A percentile compares a stretch with the other conserved stretches of the same genome.
These are phyloP conservation scores for Epicoccum nigrum DNA, from an alignment of 2,329 filamentous ascomycete genomes.

Conservation along the genomic window DNA sequence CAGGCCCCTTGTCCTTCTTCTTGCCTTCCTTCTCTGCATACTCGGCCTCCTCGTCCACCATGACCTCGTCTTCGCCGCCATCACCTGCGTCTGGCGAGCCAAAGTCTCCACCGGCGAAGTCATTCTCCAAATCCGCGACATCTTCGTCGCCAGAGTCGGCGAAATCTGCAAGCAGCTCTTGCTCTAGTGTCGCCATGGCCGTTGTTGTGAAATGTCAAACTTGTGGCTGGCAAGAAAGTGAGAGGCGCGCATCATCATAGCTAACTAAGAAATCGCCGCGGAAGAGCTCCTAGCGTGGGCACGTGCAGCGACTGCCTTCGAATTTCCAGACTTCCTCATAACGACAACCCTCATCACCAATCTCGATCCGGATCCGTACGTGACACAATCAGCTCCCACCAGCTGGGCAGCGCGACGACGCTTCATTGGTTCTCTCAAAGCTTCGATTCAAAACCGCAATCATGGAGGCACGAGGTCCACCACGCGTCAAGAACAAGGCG, in stretches of 20 bases:
- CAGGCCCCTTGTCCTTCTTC: conserved; percentile 70
- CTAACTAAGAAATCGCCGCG: conserved; percentile 18
- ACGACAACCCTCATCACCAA: neutral
- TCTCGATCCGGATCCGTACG: neutral
- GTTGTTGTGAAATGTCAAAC: conserved; percentile 1
- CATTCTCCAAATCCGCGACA: conserved; percentile 42
- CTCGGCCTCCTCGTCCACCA: conserved; percentile 66
- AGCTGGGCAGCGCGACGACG: conserved; percentile 4
- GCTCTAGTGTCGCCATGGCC: conserved; percentile 81
- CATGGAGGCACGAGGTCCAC: conserved; percentile 93
- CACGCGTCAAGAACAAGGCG: conserved; percentile 98
- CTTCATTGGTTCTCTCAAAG: neutral
- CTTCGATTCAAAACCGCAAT: conserved; percentile 36
- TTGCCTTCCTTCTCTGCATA: conserved; percentile 59
- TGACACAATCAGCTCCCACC: conserved; percentile 5
- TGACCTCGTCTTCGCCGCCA: conserved; percentile 65
- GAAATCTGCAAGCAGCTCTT: conserved; percentile 91
- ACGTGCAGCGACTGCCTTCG: conserved; percentile 14
- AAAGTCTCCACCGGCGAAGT: conserved; percentile 45
- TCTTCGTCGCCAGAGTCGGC: conserved; percentile 76
- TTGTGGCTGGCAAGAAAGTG: conserved; percentile 7
- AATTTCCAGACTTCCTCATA: conserved; percentile 8
- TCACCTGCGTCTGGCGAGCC: conserved; percentile 53
- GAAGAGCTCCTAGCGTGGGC: conserved; percentile 16
- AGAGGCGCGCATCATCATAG: conserved; percentile 16